Evolutionary conservation across 192 early-diverging fungal genomes (phyloP).

Genomic region (Backusella mclennaniae): DNA sequence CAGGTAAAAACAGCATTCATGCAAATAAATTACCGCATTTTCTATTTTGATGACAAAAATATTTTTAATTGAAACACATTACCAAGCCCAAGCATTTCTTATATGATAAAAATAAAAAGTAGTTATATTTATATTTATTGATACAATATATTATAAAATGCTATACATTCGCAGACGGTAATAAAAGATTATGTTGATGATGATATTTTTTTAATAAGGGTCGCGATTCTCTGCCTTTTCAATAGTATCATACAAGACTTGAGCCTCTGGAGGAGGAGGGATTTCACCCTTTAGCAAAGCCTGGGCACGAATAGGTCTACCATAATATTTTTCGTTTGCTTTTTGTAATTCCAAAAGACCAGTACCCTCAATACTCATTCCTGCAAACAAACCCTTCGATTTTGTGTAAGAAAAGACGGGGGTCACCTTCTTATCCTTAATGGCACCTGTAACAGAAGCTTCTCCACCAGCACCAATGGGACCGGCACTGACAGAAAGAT

Average conservation of each 20-base stretch:
- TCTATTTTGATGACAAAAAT: too few relatives aligned
- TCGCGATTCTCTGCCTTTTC: constrained; percentile 47
- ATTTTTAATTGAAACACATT: not conserved
- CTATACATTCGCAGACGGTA: not conserved
- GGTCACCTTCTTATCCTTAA: constrained; percentile 53
- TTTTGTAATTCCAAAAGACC: constrained; percentile 81
- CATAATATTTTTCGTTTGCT: constrained; percentile 81
- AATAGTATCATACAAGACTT: constrained; percentile 75
- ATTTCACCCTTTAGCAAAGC: constrained; percentile 76
- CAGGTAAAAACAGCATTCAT: not conserved
- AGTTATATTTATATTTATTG: not conserved
- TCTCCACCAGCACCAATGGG: constrained; percentile 52
- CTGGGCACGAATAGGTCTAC: constrained; percentile 65
- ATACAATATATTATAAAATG: not conserved
- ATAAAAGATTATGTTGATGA: not conserved
- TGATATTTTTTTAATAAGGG: constrained; percentile 22
- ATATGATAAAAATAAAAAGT: not conserved
- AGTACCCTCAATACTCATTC: constrained; percentile 78
- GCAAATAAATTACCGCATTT: not conserved
- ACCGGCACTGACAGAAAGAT: constrained; percentile 51
- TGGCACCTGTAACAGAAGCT: constrained; percentile 40
- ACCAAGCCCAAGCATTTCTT: not conserved
- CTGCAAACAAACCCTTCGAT: constrained; percentile 88
- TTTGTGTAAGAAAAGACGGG: constrained; percentile 88
- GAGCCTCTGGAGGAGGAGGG: constrained; percentile 68